Base-by-base conservation (phyloP, 164 flowering plant species). In the Macadamia integrifolia region DNA sequence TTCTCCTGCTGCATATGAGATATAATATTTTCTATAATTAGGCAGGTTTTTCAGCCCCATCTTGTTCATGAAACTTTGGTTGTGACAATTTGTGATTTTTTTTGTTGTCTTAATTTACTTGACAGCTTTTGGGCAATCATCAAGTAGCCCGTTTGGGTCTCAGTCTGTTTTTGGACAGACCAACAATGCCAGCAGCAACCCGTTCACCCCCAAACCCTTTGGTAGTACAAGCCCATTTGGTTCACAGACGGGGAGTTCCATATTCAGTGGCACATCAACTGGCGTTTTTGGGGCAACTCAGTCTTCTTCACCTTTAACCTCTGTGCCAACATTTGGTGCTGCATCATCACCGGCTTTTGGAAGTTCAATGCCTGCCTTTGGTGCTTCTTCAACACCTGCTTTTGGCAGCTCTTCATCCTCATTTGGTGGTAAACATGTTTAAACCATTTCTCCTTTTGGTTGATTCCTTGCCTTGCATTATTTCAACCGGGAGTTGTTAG, bases 61-160 rank as follows among this genome's bases (percentile, higher is more conserved):
- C 18, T 28, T 43, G 43, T 28, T 53, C 28, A 55, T 43, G 50
- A 17, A 14, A 35, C 40, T 40, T 67, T 57, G 43, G 0, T 52
- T 42, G 15, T 18, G 8, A 10, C 35, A 42, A 70, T 60, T 12
- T 66, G 18, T 72, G 17, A 52, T 42, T 66, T 30, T 35, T 52
- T 58, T 58, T 23, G 23, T 28, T 58, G 40, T 35, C 40, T 5
- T 70, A 14, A 15, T 14, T 35, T 14, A 29, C 65, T 70, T 64
- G 18, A 62, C 85, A 95, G 99, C 99, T 72, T 95, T 95, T 86
- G 98, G 97, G 82, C 99, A 92, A 79, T 85, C 97, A 61, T 84
- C 97, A 6, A 82, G 71, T 68, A 86, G 90, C 77, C 91, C 96
- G 17, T 95, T 92, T 76, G 97, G 86, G 49, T 83, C 91, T 31